Conservation (phyloP, 495 filamentous ascomycete species). For the Trichoderma gamsii region DNA sequence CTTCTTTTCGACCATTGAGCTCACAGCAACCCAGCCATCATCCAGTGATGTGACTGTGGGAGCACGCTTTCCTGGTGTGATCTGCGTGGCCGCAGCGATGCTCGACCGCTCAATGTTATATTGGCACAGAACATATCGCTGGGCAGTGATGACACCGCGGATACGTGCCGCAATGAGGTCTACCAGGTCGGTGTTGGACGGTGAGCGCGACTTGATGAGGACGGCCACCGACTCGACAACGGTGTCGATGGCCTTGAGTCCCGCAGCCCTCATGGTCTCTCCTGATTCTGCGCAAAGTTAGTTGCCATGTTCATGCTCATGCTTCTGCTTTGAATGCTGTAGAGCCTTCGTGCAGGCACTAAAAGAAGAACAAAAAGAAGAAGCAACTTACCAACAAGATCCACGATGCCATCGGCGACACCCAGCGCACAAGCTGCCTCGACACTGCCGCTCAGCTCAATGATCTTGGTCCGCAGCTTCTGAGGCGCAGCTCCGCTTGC, state of each 20-base stretch:
- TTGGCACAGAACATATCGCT: conserved; percentile 90
- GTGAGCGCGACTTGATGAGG: conserved; percentile 82
- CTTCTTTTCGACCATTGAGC: conserved; percentile 90
- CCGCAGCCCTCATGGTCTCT: conserved; percentile 95
- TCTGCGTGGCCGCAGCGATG: conserved; percentile 59
- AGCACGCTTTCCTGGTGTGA: conserved; percentile 92
- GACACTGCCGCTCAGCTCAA: conserved; percentile 90
- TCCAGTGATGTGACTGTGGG: conserved; percentile 85
- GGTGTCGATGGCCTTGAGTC: conserved; percentile 92
- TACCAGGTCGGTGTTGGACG: conserved; percentile 72
- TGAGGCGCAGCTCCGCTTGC: conserved; percentile 28
- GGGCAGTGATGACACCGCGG: conserved; percentile 88
- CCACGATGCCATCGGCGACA: conserved; percentile 93
- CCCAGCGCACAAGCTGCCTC: conserved; percentile 94
- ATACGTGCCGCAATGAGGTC: conserved; percentile 78
- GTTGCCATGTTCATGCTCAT: background rate
- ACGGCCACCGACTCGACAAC: conserved; percentile 81
- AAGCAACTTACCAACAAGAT: conserved; percentile 74
- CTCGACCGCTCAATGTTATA: conserved; percentile 78
- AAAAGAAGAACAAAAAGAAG: background rate
- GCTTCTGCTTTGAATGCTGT: background rate
- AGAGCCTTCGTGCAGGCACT: background rate
- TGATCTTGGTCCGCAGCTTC: conserved; percentile 72
- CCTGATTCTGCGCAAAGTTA: conserved; percentile 69
- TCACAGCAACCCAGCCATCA: conserved; percentile 87